Conservation (phyloP, 192 early-diverging fungal genomes). For the Pilobolus umbonatus region DNA sequence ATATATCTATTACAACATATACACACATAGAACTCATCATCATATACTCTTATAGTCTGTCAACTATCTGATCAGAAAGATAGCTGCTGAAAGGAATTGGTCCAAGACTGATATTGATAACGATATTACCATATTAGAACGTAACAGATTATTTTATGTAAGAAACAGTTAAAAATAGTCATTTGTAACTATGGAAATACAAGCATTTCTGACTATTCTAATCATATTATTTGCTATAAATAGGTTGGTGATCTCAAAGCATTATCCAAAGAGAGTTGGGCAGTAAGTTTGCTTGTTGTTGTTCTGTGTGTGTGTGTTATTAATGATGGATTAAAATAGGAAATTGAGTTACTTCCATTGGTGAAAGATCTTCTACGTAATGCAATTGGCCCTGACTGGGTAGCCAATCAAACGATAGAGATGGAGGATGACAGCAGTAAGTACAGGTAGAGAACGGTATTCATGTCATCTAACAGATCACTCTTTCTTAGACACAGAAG, state of each 20-base stretch:
- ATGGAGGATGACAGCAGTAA: not conserved
- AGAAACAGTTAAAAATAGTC: not conserved
- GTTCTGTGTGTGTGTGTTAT: not conserved
- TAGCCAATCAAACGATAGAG: not conserved
- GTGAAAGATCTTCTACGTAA: conserved; percentile 10
- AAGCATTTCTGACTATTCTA: no score
- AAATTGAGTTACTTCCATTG: conserved; percentile 13
- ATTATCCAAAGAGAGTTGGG: conserved; percentile 9
- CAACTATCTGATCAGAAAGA: not conserved
- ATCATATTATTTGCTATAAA: not conserved
- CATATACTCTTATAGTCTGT: not conserved
- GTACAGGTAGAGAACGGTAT: not conserved
- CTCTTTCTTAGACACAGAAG: no score
- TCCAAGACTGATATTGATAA: not conserved
- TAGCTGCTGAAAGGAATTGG: conserved; percentile 8
- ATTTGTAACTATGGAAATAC: no score
- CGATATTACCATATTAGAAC: conserved; percentile 1
- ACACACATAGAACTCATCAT: no score
- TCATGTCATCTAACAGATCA: no score
- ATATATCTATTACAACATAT: not conserved
- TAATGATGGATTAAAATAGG: conserved; percentile 1
- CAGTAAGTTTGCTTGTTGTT: not conserved
- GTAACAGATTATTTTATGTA: conserved; percentile 5
- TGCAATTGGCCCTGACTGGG: conserved; percentile 13
- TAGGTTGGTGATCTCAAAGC: conserved; percentile 7